Base-by-base conservation (phyloP, 495 filamentous ascomycete species). In the Neurospora sp. region DNA sequence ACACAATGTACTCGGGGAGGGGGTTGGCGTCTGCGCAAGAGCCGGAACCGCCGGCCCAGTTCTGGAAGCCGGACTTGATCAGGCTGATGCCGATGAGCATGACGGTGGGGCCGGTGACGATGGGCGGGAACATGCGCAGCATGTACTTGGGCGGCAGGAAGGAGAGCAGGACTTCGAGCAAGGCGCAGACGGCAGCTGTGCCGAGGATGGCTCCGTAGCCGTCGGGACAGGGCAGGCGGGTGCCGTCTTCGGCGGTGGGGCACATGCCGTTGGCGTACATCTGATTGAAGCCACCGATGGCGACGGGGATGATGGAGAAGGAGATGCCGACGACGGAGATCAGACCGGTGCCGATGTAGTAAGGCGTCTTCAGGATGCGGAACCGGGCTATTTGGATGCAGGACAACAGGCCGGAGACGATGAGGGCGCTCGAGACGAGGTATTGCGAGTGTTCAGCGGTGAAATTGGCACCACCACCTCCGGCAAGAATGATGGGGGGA, bases 271-370 rank as follows among this genome's bases (percentile, higher is more conserved):
- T 94, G 34, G 82, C 83, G 79, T 97, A 97, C 93, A 97, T 97
- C 77, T 97, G 93, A 11, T 81, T 73, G 69, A 97, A 90, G 0
- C 90, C 92, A 31, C 92, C 92, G 8, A 87, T 86, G 11, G 93
- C 92, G 21, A 97, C 90, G 8, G 94, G 93, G 74, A 98, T 96
- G 69, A 93, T 92, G 24, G 93, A 87, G 81, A 97, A 97, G 1
- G 91, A 94, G 36, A 92, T 92, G 69, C 93, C 93, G 21, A 97
- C 92, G n/a, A 97, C 93, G 2, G 92, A 94, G 72, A 97, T 92
- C 66, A 97, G 81, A 3, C 94, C 94, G 0, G 94, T 97, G 42
- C 94, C 94, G 75, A 97, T 81, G 75, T 91, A 96, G 81, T 97
- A 89, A 71, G 90, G 91, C 6, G 93, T 96, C 71, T 87, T 88